A percentile compares a stretch with the other conserved stretches of the same genome.
phyloP scores from a whole-genome alignment of 2,329 filamentous ascomycete genomes.

The Colletotrichum lupini region DNA sequence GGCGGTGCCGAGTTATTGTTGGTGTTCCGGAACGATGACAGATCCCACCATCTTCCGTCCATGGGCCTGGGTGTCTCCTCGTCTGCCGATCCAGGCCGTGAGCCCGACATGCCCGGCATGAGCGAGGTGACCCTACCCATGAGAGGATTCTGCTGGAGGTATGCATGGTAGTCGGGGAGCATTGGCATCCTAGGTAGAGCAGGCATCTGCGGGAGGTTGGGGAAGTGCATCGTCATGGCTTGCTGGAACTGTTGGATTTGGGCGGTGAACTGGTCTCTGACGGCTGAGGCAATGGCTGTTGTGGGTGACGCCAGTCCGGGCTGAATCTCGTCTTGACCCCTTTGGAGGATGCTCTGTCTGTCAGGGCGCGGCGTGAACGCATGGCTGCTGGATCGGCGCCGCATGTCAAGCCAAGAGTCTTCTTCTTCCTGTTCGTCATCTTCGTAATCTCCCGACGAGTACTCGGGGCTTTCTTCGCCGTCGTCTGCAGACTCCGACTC shows the following conservation, averaged over 20 bases:
- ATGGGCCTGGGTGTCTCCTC: constrained; percentile 54
- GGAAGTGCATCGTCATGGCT: constrained; percentile 70
- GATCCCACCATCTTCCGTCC: constrained; percentile 75
- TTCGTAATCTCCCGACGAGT: constrained; percentile 57
- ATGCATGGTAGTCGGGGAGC: constrained; percentile 78
- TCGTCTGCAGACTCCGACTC: constrained; percentile 53
- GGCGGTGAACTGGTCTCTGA: constrained; percentile 78
- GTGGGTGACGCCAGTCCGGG: constrained; percentile 62
- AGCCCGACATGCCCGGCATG: constrained; percentile 71
- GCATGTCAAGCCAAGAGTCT: constrained; percentile 51
- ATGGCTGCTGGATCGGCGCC: constrained; percentile 43
- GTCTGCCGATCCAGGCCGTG: constrained; percentile 60
- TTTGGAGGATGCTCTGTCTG: constrained; percentile 20
- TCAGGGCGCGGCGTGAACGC: constrained; percentile 39
- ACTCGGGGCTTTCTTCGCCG: constrained; percentile 55
- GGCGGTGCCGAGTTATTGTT: constrained; percentile 64
- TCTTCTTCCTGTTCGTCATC: constrained; percentile 56
- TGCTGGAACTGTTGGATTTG: constrained; percentile 84
- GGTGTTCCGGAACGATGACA: constrained; percentile 64
- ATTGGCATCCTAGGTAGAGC: constrained; percentile 68
- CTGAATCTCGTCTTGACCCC: constrained; percentile 34
- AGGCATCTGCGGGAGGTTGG: constrained; percentile 67
- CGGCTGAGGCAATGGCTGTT: constrained; percentile 72
- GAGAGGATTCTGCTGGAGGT: constrained; percentile 68
- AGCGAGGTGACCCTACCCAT: constrained; percentile 79